Evolutionary conservation across 2,329 filamentous ascomycete species (phyloP), one percentile per base, ranked within the genome.

Genomic region (Drechslera avenae): DNA sequence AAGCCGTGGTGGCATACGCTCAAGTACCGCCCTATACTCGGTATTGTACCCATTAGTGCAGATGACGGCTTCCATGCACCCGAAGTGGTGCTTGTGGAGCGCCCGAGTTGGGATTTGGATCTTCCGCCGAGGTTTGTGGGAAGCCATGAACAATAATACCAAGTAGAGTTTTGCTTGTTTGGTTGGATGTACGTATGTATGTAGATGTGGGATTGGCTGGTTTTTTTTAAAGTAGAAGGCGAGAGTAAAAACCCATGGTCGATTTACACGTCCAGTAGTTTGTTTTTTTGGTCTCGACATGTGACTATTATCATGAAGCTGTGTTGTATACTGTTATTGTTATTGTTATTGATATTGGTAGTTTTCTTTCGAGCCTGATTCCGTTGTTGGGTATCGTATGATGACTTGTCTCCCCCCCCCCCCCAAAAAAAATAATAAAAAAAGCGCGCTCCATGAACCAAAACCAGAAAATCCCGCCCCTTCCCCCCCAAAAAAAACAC

Each of bases 11-110:
- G 91, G 90, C 85, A 87, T 69, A 96, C 92, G 4, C 91, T 89
- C 80, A 95, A 96, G 74, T 99, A 97, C 75, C 83, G 92, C 51
- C 90, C 92, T n/a, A 91, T 99, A 62, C 79, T 99, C 54, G 94
- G 92, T 4, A 81, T 88, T 36, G 80, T 85, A 16, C 80, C 83
- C 14, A 73, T 88, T 26, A 78, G 76, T 17, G 63, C 68, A 33
- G 60, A 46, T 19, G 56, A 54, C 21, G 76, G 86, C 33, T 42
- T 35, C 18, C 52, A 63, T 37, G 73, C 77, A 9, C 75, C 89
- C 4, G 94, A 99, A 75, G 89, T 97, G 39, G 92, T 91, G 2
- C 78, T 97, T 43, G 86, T 97, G 12, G 93, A 97, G 78, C 80
- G 92, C 65, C 92, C 93, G 16, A 81, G 86, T 62, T 94, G 89